These are phyloP conservation scores for Sporothrix curviconia DNA, from an alignment of 2,329 filamentous ascomycete species.

Conservation along the genomic window DNA sequence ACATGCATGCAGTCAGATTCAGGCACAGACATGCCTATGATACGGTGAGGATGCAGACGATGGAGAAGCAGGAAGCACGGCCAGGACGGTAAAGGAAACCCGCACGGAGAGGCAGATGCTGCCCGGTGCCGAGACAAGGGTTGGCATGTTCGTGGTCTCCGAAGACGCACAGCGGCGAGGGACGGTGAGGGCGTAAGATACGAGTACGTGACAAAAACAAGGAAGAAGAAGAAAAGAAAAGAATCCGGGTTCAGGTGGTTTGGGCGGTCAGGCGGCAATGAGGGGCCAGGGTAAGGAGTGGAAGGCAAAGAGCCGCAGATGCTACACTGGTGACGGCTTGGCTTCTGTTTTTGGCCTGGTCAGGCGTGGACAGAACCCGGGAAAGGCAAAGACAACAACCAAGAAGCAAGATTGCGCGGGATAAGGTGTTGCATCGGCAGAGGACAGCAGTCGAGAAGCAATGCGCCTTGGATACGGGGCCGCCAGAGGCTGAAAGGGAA, in stretches of 20 bases:
- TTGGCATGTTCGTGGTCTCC: constrained; percentile 1
- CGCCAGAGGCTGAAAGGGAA: too few relatives aligned
- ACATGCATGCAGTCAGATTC: constrained; percentile 5
- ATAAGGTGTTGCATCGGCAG: too few relatives aligned
- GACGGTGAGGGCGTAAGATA: too few relatives aligned
- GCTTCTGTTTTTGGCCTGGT: not conserved
- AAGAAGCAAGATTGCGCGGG: too few relatives aligned
- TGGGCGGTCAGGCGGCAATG: too few relatives aligned
- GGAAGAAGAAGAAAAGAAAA: not conserved
- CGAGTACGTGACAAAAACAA: too few relatives aligned
- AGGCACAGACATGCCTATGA: not conserved
- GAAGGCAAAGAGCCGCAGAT: not conserved
- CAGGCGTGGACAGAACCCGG: not conserved
- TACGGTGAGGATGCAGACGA: not conserved
- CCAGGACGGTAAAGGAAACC: not conserved
- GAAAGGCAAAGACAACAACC: too few relatives aligned
- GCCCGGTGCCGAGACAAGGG: constrained; percentile 1
- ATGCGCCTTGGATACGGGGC: too few relatives aligned
- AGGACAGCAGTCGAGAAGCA: too few relatives aligned
- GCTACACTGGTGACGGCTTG: not conserved
- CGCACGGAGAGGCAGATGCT: not conserved
- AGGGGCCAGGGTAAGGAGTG: too few relatives aligned
- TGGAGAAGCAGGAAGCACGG: not conserved
- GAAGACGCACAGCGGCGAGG: not conserved
- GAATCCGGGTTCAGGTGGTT: not conserved